Base-by-base conservation (phyloP, 2,329 filamentous ascomycete genomes). In the Fusarium nematophilum region DNA sequence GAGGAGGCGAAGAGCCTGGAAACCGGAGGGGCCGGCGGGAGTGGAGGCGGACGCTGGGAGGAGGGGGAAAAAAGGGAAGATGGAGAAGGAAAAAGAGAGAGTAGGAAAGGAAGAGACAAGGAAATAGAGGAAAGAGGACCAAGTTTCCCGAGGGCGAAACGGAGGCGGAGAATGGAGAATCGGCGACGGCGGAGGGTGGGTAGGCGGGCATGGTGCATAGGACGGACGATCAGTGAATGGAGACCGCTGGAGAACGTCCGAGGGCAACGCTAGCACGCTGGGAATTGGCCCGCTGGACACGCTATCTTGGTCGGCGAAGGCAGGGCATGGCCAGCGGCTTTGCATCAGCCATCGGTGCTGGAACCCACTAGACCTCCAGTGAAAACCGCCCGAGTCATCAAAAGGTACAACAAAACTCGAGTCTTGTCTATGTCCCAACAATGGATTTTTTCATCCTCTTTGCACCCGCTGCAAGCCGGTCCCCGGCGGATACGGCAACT, bases 81-180 rank as follows among this genome's bases (percentile, higher is more conserved):
- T 27, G 34, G 50, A 43, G 42, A 40, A 56, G 31, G 13, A 18
- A 31, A 48, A 18, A 34, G 23, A 11, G 25, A 30, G 31, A 30
- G 18, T 14, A 64, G 53, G 44, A 43, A 40, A 47, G 47, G 34
- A 34, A 34, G 39, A 39, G 47, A 29, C 31, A 43, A 45, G 53
- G 44, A 53, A 45, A 44, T 25, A 53, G 51, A 52, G 39, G n/a
- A 29, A 45, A 53, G 48, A 61, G 59, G 60, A 55, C 45, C 64
- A 66, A 61, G 64, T 67, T 67, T 67, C 62, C 47, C n/a, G 48
- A 64, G 50, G 58, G 58, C 53, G 46, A 56, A 56, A 58, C 57
- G 49, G 61, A 62, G 57, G n/a, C 48, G 53, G 61, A 62, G 37
- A 48, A 51, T 31, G 50, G 64, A 65, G 47, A 48, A 55, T 43